phyloP scores from a whole-genome alignment of 805 yeast species.

The Metschnikowia lachancei region DNA sequence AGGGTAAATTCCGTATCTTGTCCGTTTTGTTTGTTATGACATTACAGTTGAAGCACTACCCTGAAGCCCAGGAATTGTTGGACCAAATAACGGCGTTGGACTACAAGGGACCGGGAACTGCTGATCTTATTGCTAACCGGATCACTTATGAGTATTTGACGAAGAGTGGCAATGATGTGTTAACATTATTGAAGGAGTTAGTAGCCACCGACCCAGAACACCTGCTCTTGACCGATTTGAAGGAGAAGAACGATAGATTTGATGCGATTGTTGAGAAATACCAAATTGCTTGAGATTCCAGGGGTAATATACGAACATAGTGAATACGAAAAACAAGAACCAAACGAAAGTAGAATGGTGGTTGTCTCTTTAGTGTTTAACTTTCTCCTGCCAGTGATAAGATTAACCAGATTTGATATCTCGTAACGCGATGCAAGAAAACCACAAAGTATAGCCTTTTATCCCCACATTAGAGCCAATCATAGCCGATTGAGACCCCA shows the following conservation, averaged over 20 bases:
- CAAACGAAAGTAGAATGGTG: too few species aligned
- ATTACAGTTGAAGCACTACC: slow-evolving; percentile 72
- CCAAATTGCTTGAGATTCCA: slow-evolving; percentile 13
- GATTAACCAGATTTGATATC: too few species aligned
- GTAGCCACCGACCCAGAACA: slow-evolving; percentile 51
- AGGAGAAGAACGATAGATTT: slow-evolving; percentile 62
- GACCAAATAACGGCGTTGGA: slow-evolving; percentile 45
- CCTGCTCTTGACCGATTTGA: slow-evolving; percentile 54
- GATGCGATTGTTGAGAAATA: slow-evolving; percentile 68
- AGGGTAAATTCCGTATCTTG: slow-evolving; percentile 40
- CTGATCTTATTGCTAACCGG: slow-evolving; percentile 60
- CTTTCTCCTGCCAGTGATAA: too few species aligned
- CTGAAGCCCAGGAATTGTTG: slow-evolving; percentile 71
- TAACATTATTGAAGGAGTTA: slow-evolving; percentile 47
- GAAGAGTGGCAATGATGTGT: slow-evolving; percentile 42
- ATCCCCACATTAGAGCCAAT: too few species aligned
- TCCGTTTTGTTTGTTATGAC: slow-evolving; percentile 69
- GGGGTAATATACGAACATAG: too few species aligned
- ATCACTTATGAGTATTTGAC: slow-evolving; percentile 57
- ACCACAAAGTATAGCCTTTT: too few species aligned
- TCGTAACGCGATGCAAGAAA: too few species aligned
- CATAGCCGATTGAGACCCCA: too few species aligned
- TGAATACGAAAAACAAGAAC: too few species aligned
- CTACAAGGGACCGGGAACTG: slow-evolving; percentile 25
- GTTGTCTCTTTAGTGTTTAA: too few species aligned